Percentiles rank a stretch among this genome's conserved stretches.
These are phyloP conservation scores for Phtheirospermum japonicum DNA, from an alignment of 257 asterid species.

Conservation along the genomic window DNA sequence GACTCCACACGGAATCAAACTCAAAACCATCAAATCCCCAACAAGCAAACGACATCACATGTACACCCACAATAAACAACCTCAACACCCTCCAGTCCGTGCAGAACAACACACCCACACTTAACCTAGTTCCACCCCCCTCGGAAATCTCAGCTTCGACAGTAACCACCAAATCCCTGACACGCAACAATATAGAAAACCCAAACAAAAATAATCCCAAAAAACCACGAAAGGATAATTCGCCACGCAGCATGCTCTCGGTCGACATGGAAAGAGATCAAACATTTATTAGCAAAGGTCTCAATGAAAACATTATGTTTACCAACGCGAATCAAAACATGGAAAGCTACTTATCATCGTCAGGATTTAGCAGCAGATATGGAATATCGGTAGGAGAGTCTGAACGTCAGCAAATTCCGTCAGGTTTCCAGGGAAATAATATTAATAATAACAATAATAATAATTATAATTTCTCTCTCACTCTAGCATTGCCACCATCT, in stretches of 20 bases:
- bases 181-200: slow-evolving; percentile 23
- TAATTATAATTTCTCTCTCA: slow-evolving; percentile 33
- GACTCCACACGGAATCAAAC: not conserved
- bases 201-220: slow-evolving; percentile 36
- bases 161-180: slow-evolving; percentile 9
- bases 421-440: slow-evolving; percentile 30
- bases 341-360: not conserved
- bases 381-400: slow-evolving; percentile 13
- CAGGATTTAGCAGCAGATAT: slow-evolving; percentile 19
- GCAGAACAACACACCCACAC: slow-evolving; percentile 20
- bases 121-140: not conserved
- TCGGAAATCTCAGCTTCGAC: too few relatives aligned
- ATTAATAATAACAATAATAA: too few relatives aligned
- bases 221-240: slow-evolving; percentile 34
- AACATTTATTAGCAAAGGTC: slow-evolving; percentile 11
- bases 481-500: slow-evolving; percentile 58
- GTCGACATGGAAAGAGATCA: slow-evolving; percentile 38
- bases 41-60: too few relatives aligned
- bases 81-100: not conserved
- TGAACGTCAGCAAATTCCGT: slow-evolving; percentile 16
- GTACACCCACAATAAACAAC: not conserved
- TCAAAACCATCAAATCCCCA: not conserved
- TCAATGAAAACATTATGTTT: not conserved
- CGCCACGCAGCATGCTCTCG: slow-evolving; percentile 37
- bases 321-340: not conserved